A percentile compares a stretch with the other conserved stretches of the same genome.
phyloP scores from a whole-genome alignment of 176 grass and related monocot species.

The Phyllostachys edulis region DNA sequence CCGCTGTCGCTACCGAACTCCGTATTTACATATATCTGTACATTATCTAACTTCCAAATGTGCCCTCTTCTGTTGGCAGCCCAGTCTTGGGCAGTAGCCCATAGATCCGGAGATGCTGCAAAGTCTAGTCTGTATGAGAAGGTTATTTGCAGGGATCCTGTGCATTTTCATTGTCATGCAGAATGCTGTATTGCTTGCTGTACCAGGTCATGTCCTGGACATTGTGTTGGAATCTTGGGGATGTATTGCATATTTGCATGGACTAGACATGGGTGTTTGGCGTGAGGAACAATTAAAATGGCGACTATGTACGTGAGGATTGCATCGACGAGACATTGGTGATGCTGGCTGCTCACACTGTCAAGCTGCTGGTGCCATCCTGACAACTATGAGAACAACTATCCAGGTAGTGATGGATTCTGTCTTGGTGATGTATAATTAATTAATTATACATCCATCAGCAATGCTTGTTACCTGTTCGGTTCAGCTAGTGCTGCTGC shows the following conservation, averaged over 20 bases:
- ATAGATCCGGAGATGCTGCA: not conserved
- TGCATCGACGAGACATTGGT: not conserved
- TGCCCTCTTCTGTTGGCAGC: not conserved
- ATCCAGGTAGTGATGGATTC: too few species aligned
- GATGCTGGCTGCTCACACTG: not conserved
- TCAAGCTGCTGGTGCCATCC: not conserved
- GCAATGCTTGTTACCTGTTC: too few species aligned
- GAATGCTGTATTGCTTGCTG: not conserved
- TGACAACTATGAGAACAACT: not conserved
- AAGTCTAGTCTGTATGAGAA: not conserved
- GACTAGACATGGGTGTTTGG: not conserved
- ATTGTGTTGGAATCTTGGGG: not conserved
- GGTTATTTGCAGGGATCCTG: not conserved
- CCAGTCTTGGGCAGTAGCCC: not conserved
- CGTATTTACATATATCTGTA: constrained; percentile 55
- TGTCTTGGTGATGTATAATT: too few species aligned
- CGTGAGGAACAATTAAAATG: not conserved
- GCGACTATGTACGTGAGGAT: too few species aligned
- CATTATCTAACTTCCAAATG: constrained; percentile 27
- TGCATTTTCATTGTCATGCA: not conserved
- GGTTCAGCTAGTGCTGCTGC: too few species aligned
- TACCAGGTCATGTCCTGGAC: not conserved
- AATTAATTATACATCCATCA: too few species aligned
- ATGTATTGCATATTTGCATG: not conserved
- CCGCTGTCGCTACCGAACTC: not conserved